Evolutionary conservation across 768 basidiomycete genomes (phyloP), one percentile per base, ranked within the genome.

Genomic region (Naganishia antarctica): DNA sequence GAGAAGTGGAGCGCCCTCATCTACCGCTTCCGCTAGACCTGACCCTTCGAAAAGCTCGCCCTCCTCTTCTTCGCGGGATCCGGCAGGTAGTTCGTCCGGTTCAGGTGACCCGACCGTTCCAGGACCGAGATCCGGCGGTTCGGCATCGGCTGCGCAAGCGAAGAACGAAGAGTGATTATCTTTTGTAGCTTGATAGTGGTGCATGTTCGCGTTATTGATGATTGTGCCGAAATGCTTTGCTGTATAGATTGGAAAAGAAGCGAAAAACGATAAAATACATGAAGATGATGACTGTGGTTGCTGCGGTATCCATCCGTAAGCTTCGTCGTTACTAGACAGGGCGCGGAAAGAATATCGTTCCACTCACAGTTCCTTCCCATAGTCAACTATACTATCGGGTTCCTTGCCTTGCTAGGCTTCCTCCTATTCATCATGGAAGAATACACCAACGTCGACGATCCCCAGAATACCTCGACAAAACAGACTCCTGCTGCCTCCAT

Each of bases 271-370:
- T 57, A 8, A 57, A 57, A 25, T 57, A 57, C 26, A 41, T 57
- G 53, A 57, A 57, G 34, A 57, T 57, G 53, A 57, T 57, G 18
- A 40, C 53, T 26, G 53, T 57, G 8, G 53, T 57, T 40, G 53
- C 53, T 4, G 53, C 37, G 3, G 23, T 57, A 2, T 25, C 53
- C 2, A 40, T 57, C 15, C 13, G 53, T 57, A 40, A 41, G 53
- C n/a, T n/a, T n/a, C n/a, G n/a, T n/a, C n/a, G n/a, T n/a, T n/a
- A n/a, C n/a, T n/a, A n/a, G n/a, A n/a, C n/a, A n/a, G n/a, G n/a
- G n/a, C n/a, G n/a, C n/a, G n/a, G n/a, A n/a, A n/a, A n/a, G n/a
- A n/a, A n/a, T n/a, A n/a, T n/a, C n/a, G n/a, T n/a, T n/a, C n/a
- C n/a, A n/a, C n/a, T n/a, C n/a, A n/a, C n/a, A n/a, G n/a, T n/a